Base-by-base conservation (phyloP, 768 basidiomycete species). In the Crepidotus variabilis region DNA sequence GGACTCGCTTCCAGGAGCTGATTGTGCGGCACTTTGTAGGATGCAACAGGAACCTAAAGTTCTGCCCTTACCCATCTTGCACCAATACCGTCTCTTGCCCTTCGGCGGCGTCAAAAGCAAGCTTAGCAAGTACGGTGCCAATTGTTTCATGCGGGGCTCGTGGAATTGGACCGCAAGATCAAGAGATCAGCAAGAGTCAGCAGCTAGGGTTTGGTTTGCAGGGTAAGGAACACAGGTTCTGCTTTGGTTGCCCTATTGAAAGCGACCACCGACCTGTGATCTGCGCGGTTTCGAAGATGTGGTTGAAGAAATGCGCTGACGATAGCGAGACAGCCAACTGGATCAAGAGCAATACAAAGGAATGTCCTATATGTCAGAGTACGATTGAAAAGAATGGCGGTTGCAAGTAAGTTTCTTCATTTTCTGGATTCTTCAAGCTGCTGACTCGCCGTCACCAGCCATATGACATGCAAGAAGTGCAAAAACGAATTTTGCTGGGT, bases 381-480 rank as follows among this genome's bases (percentile, higher is more conserved):
- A 98, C 97, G 52, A 99, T 99, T 56, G 97, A 99, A 83, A 99
- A 99, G 88, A 98, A 98, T 61, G 97, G 97, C 8, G 97, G 97
- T 11, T 99, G 97, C 94, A 98, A 99, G 94, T 98, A 67, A 67
- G 94, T 87, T 28, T 28, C 8, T 28, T 8, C 56, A 45, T 57
- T 32, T 46, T 43, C 50, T 28, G 55, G 14, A 32, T 52, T 43
- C 21, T 36, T 47, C 60, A 39, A 24, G 46, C 18, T n/a, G 43
- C 54, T 56, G 20, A 9, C 52, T 56, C 6, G 13, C 53, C 16
- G 22, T 56, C 23, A 51, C 48, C 60, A 97, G 95, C 78, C 97
- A 99, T 71, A 99, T 99, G 96, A 98, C 96, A 18, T 98, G 97
- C 79, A 96, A 97, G 81, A 98, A 98, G 75, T 98, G 97, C 81